Evolutionary conservation across 495 filamentous ascomycete species (phyloP), one percentile per base, ranked within the genome.

Genomic region (Aspergillus ellipticus): DNA sequence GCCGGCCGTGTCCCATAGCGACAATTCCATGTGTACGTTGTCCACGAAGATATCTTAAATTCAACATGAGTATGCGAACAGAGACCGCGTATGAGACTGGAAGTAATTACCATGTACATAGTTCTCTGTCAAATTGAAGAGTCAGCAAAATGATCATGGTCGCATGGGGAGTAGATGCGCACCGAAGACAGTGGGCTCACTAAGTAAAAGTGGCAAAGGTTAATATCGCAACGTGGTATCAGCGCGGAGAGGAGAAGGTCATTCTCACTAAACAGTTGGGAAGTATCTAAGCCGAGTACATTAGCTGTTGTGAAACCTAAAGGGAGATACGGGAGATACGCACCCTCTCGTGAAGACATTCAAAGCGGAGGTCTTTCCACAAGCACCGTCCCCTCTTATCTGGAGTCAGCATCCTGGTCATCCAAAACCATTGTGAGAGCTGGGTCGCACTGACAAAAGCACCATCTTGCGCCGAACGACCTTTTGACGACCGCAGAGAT

Each of bases 291-390:
- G 42, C 2, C 31, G 24, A 16, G 24, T 21, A 17, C 13, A 39
- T 74, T 63, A 71, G 71, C 52, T 52, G 15, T 26, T 53, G 24
- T 48, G 33, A n/a, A 43, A 59, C 20, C 46, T 29, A 52, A 29
- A 45, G 54, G 56, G 52, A 60, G 53, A 49, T 39, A 49, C 50
- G 55, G 26, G 43, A 54, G 57, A 49, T 54, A 51, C 55, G 82
- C 61, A 95, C 89, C 94, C 94, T 88, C 94, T 87, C 51, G 94
- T 98, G 74, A 98, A 98, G 60, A 98, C 94, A 72, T 98, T 98
- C 72, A 98, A 73, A 58, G 97, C 78, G 43, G 92, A 97, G 50
- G 94, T 98, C 79, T 98, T 98, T 66, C 94, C 94, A 71, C 90
- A 96, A 59, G 94, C 94, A 79, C 94, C 94, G 73, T 98, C 94